Evolutionary conservation across 1,284 basidiomycete species (phyloP), one percentile per base, ranked within the genome.

Genomic region (Irpex rosettiformis): DNA sequence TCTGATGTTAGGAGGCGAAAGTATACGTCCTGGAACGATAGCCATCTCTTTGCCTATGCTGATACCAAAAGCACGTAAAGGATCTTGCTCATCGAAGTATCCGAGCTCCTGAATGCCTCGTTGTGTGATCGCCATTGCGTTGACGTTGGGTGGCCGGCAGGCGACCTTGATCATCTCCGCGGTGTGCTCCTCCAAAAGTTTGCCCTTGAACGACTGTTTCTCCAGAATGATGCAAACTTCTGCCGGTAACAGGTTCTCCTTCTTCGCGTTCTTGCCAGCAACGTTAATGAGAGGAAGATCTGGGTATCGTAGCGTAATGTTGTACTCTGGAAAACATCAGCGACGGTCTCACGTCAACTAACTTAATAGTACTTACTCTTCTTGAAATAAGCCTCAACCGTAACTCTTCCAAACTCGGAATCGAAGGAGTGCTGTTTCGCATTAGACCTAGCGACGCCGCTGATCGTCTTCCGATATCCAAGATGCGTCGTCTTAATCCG

Each of bases 181-280:
- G 0, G 88, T 89, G 61, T 89, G 84, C 21, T 84, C 82, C 43
- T 88, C 80, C 1, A 79, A 77, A 11, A 91, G 76, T 66, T 86
- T 88, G 6, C 88, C 88, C n/a, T 78, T 77, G 77, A 83, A 91
- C 0, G 85, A 76, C 65, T 91, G 89, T 58, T 83, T 79, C 2
- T 86, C 79, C 0, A 89, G 70, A 57, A 92, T 90, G 30, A 81
- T 76, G 73, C 89, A 91, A 1, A 91, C 61, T 72, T 92, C 89
- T 0, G 85, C 72, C 0, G 89, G 89, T 4, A 91, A 76, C 21
- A 77, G 72, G 66, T 76, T 75, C 18, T 67, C 55, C 61, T 79
- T 84, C 48, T 51, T 51, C 7, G 48, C 25, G 22, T 51, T n/a
- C 61, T 75, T 72, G 1, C 82, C 81, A 2, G 85, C 82, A 1